phyloP scores from a whole-genome alignment of 2,329 filamentous ascomycete genomes.

The Diaporthe ampelina region DNA sequence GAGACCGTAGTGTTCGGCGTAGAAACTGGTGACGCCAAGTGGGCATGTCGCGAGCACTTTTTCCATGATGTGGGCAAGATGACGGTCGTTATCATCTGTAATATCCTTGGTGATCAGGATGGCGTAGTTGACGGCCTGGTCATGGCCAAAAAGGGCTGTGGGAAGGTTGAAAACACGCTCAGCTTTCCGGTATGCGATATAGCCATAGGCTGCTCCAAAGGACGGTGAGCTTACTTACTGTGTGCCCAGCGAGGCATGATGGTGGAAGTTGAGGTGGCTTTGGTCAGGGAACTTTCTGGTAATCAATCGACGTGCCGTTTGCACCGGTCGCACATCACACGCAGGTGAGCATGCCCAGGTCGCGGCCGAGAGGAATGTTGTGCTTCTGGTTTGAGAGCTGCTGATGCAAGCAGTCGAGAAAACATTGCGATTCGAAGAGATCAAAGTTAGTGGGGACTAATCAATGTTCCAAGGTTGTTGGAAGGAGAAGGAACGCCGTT shows the following conservation, averaged over 20 bases:
- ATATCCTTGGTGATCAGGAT: slow-evolving; percentile 3
- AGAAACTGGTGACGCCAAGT: not conserved
- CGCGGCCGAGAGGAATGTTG: not conserved
- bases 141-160: slow-evolving; percentile 34
- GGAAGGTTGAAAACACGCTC: not conserved
- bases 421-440: too few relatives aligned
- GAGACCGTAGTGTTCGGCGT: not conserved
- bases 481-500: not conserved
- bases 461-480: not conserved
- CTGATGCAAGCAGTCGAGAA: too few relatives aligned
- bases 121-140: slow-evolving; percentile 5
- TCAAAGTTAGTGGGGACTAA: not conserved
- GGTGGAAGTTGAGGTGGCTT: not conserved
- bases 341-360: not conserved
- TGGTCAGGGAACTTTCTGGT: not conserved
- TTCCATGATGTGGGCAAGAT: slow-evolving; percentile 8
- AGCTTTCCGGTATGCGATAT: not conserved
- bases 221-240: slow-evolving; percentile 2
- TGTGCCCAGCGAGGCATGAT: slow-evolving; percentile 38
- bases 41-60: not conserved
- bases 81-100: not conserved
- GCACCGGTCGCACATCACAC: slow-evolving; percentile 1
- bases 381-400: not conserved
- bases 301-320: not conserved
- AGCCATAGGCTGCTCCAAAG: not conserved